phyloP scores from a whole-genome alignment of 371 early-diverging fungal species.

The Mortierella sp. region DNA sequence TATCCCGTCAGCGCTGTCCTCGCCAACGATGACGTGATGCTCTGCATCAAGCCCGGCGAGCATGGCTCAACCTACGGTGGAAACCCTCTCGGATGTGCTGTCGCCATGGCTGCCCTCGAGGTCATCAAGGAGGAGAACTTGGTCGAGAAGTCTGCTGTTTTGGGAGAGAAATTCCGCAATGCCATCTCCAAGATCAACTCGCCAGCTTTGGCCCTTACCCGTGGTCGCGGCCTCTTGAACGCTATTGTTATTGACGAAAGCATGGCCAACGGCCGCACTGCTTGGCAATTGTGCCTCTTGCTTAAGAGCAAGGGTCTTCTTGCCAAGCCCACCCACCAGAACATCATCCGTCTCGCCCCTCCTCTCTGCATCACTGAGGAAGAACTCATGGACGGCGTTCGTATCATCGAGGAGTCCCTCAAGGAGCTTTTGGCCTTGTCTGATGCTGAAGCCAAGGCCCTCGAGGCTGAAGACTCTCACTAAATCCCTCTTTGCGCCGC shows the following conservation, averaged over 20 bases:
- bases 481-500: slow-evolving; percentile 13
- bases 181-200: slow-evolving; percentile 78
- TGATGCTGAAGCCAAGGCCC: slow-evolving; percentile 62
- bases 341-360: slow-evolving; percentile 97
- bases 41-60: slow-evolving; percentile 94
- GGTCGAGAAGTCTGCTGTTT: slow-evolving; percentile 77
- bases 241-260: slow-evolving; percentile 95
- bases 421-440: slow-evolving; percentile 74
- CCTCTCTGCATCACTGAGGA: slow-evolving; percentile 94
- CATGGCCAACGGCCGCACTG: slow-evolving; percentile 84
- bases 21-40: slow-evolving; percentile 91
- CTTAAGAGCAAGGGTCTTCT: slow-evolving; percentile 93
- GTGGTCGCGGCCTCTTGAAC: slow-evolving; percentile 96
- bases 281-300: slow-evolving; percentile 96
- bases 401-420: slow-evolving; percentile 85
- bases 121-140: slow-evolving; percentile 96
- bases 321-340: slow-evolving; percentile 98
- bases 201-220: slow-evolving; percentile 81
- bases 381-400: slow-evolving; percentile 84
- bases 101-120: slow-evolving; percentile 93
- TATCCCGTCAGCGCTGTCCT: slow-evolving; percentile 97
- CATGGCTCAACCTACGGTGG: slow-evolving; percentile 99
- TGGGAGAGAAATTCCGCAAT: slow-evolving; percentile 89
- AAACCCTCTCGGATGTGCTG: slow-evolving; percentile 95
- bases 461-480: slow-evolving; percentile 54